Base-by-base conservation (phyloP, 1,139 yeast genomes). In the Blastobotrys buckinghamii region DNA sequence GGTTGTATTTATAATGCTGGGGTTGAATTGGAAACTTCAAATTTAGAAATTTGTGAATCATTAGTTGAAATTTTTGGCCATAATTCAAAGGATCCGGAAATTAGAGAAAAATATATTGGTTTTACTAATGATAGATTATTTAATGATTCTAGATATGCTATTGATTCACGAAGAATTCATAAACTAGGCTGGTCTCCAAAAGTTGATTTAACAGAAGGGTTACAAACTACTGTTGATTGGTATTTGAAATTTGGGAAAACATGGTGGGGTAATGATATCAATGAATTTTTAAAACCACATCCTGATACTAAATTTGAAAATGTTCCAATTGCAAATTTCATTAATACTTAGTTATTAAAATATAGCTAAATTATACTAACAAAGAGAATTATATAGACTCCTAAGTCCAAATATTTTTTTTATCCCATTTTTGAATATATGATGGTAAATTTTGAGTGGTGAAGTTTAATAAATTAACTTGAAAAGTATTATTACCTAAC, bases 1-100 rank as follows among this genome's bases (percentile, higher is more conserved):
- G 73, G 73, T 2, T 66, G 71, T 34, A 67, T 71, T 1, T 78
- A 67, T 60, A 79, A 79, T 53, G 69, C 78, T 10, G 82, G 82
- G 0, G 65, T 72, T n/a, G 65, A 65, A 12, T 68, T 64, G 26
- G 80, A 77, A 57, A 63, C 74, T 26, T 64, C 71, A 24, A 79
- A 78, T 53, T 48, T 68, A 27, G 67, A 68, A 0, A 53, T 70
- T 10, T 61, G 66, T 45, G 50, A 56, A 22, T 38, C 39, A 29
- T 50, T 66, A 59, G 41, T 73, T 58, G 33, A 56, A 53, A 38
- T 55, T 51, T 54, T 69, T 66, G 50, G 63, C 54, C 47, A 51
- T 42, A 54, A 54, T 43, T 45, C 45, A 29, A 26, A 26, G 10
- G 49, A 63, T 39, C 45, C 51, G 5, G 42, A 50, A 10, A 49